These are phyloP conservation scores for Teratosphaeria zuluensis DNA, from an alignment of 2,329 filamentous ascomycete species.

Conservation along the genomic window DNA sequence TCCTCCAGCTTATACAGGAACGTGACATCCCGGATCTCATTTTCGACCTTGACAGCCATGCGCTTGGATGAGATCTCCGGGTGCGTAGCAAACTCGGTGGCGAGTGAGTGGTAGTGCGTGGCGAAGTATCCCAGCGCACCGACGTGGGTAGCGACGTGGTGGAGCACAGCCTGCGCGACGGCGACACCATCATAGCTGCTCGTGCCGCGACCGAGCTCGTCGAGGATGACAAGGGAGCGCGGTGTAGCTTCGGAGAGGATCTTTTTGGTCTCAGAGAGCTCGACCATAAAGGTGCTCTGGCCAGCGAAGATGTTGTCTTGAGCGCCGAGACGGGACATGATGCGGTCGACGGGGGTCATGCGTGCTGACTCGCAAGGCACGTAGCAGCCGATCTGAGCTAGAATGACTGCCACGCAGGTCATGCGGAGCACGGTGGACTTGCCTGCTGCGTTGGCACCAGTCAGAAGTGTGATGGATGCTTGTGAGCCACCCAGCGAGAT, in stretches of 20 bases:
- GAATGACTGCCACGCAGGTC: constrained; percentile 94
- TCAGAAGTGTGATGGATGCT: constrained; percentile 81
- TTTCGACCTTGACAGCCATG: constrained; percentile 93
- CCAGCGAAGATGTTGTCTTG: constrained; percentile 99
- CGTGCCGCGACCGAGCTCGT: constrained; percentile 90
- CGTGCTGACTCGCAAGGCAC: constrained; percentile 74
- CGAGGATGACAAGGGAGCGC: constrained; percentile 88
- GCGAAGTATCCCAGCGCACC: constrained; percentile 95
- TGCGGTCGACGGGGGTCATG: constrained; percentile 85
- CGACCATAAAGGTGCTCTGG: constrained; percentile 96
- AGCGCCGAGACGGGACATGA: constrained; percentile 95
- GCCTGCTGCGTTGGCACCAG: constrained; percentile 91
- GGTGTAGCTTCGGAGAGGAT: constrained; percentile 90
- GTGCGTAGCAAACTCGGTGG: constrained; percentile 79
- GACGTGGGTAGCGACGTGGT: constrained; percentile 86
- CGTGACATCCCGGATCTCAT: constrained; percentile 73
- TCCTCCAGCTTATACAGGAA: constrained; percentile 92
- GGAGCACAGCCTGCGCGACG: constrained; percentile 92
- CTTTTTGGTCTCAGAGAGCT: constrained; percentile 95
- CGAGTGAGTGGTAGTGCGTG: constrained; percentile 92
- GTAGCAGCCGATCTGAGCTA: constrained; percentile 93
- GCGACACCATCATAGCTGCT: constrained; percentile 94
- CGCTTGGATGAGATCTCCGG: constrained; percentile 77
- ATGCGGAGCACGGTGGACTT: constrained; percentile 95
- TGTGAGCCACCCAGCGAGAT: constrained; percentile 72